Conservation (phyloP, 345 rosid genomes). For the Hibiscus syriacus region DNA sequence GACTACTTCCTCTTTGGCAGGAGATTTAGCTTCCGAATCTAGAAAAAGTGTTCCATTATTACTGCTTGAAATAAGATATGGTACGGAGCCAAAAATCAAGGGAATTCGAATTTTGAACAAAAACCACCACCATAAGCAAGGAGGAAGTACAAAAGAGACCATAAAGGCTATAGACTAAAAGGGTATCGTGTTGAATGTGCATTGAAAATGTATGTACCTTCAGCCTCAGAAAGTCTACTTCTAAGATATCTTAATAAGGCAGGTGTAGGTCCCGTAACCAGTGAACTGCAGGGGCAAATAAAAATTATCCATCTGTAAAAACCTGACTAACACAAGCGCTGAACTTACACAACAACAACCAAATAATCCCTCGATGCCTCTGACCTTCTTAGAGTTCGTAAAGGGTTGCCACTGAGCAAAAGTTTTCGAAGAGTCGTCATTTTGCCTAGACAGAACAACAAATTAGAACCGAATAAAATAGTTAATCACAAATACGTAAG, state of each 20-base stretch:
- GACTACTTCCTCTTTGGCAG: constrained; percentile 53
- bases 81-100: neutral
- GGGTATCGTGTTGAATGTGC: neutral
- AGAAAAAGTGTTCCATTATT: constrained; percentile 11
- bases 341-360: constrained; percentile 10
- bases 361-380: constrained; percentile 13
- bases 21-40: constrained; percentile 56
- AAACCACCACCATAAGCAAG: neutral
- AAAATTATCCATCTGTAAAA: constrained; percentile 4
- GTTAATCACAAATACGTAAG: neutral
- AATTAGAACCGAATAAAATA: neutral
- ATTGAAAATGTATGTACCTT: constrained; percentile 37
- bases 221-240: constrained; percentile 70
- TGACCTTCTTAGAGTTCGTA: constrained; percentile 84
- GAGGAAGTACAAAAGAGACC: constrained; percentile 2
- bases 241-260: constrained; percentile 71
- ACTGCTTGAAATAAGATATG: constrained; percentile 2
- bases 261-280: constrained; percentile 89
- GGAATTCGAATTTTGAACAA: constrained; percentile 7
- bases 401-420: constrained; percentile 73
- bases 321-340: constrained; percentile 5
- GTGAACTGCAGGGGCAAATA: constrained; percentile 39
- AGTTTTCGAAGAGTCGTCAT: constrained; percentile 78
- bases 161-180: constrained; percentile 2
- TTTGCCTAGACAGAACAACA: constrained; percentile 41